Evolutionary conservation across 495 filamentous ascomycete species (phyloP).

Genomic region (Lasiosphaeria miniovina): DNA sequence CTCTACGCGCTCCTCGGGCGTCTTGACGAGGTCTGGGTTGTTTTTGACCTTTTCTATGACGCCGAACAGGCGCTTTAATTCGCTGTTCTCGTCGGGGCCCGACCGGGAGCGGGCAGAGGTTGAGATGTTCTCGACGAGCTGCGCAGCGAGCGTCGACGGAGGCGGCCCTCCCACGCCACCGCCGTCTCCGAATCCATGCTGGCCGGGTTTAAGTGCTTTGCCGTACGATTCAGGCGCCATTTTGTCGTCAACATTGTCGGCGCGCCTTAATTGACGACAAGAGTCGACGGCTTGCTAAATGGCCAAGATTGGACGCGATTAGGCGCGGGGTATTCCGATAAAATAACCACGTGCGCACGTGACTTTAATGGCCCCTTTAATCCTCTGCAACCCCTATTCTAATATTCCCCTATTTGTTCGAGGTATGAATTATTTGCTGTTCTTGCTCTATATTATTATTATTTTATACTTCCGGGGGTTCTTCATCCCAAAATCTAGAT

Average conservation of each 20-base stretch:
- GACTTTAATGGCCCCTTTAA: background rate
- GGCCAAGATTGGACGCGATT: constrained; percentile 3
- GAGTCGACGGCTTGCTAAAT: background rate
- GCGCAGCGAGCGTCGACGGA: constrained; percentile 67
- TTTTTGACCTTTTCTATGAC: constrained; percentile 42
- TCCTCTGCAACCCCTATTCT: background rate
- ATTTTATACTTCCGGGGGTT: no score
- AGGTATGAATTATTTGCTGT: background rate
- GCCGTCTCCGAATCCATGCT: constrained; percentile 7
- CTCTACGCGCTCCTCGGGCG: constrained; percentile 61
- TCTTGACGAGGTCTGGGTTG: constrained; percentile 37
- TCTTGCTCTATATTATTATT: no score
- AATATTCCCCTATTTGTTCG: no score
- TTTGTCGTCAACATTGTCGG: constrained; percentile 16
- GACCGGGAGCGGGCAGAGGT: constrained; percentile 32
- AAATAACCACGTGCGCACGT: constrained; percentile 8
- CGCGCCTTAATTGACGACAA: constrained; percentile 3
- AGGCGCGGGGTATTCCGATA: background rate
- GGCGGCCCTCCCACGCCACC: constrained; percentile 36
- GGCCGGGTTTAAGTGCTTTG: constrained; percentile 17
- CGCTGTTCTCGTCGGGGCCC: constrained; percentile 40
- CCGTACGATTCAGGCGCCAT: constrained; percentile 24
- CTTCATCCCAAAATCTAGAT: no score
- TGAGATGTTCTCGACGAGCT: constrained; percentile 58
- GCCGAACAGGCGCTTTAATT: constrained; percentile 40